Conservation (phyloP, 2,329 filamentous ascomycete species). For the Penicillium psychrosexuale region DNA sequence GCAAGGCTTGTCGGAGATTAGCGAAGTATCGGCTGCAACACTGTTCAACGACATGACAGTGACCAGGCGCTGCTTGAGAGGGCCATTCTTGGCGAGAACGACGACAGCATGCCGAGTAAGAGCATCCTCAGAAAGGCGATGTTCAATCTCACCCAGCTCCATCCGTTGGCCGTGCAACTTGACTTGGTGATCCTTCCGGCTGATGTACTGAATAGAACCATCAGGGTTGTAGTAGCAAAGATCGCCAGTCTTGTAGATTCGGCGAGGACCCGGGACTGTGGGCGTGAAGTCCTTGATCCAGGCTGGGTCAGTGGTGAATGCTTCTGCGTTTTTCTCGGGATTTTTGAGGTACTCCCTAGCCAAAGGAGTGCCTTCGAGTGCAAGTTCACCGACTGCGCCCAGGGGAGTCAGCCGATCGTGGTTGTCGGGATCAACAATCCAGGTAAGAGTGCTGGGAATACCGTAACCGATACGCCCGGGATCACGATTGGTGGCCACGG, state of each 20-base stretch:
- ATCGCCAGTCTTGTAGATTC: constrained; percentile 34
- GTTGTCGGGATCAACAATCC: constrained; percentile 37
- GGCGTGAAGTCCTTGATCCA: constrained; percentile 25
- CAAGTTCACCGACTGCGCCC: constrained; percentile 36
- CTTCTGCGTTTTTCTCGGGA: constrained; percentile 32
- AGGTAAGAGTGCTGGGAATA: constrained; percentile 28
- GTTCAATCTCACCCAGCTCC: constrained; percentile 54
- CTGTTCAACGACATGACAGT: constrained; percentile 42
- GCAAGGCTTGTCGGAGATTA: constrained; percentile 31
- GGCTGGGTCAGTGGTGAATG: constrained; percentile 29
- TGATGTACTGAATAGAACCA: constrained; percentile 43
- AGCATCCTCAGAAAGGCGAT: constrained; percentile 33
- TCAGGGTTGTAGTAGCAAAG: constrained; percentile 33
- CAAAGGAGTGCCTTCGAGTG: constrained; percentile 39
- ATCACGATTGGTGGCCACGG: constrained; percentile 26
- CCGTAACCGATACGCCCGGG: constrained; percentile 28
- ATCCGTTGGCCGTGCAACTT: constrained; percentile 65
- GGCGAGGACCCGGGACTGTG: constrained; percentile 4
- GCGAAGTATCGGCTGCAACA: constrained; percentile 21
- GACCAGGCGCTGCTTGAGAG: constrained; percentile 45
- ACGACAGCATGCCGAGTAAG: constrained; percentile 43
- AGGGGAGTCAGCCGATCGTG: constrained; percentile 36
- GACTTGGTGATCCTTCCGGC: constrained; percentile 64
- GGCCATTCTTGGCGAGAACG: constrained; percentile 43
- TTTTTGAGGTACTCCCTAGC: constrained; percentile 43